A percentile compares a stretch with the other conserved stretches of the same genome.
Conservation (phyloP, 208 protist genomes). For the Vickermania ingenoplastis region DNA sequence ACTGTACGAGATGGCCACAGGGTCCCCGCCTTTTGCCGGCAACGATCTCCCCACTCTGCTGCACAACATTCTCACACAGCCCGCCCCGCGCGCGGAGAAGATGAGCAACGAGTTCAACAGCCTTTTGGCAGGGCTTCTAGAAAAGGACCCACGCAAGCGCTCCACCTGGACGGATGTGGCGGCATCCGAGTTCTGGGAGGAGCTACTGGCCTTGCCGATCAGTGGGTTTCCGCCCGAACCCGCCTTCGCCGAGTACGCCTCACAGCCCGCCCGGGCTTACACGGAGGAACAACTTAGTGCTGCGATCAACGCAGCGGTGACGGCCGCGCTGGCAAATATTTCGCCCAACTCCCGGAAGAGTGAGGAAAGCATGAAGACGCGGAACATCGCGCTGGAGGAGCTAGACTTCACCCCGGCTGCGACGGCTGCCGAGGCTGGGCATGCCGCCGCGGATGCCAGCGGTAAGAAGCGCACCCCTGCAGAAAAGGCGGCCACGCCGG, state of each 20-base stretch:
- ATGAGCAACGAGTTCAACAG: slow-evolving; percentile 51
- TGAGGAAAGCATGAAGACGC: not conserved
- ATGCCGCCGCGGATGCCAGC: not conserved
- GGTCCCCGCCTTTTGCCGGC: slow-evolving; percentile 92
- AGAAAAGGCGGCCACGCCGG: not conserved
- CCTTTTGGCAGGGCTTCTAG: slow-evolving; percentile 52
- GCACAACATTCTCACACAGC: slow-evolving; percentile 68
- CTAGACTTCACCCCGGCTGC: slow-evolving; percentile 40
- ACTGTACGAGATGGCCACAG: slow-evolving; percentile 86
- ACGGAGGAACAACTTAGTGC: not conserved
- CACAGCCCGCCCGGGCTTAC: not conserved
- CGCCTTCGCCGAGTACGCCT: slow-evolving; percentile 45
- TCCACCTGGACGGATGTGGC: slow-evolving; percentile 72
- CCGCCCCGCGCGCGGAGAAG: slow-evolving; percentile 18
- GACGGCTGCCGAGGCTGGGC: not conserved
- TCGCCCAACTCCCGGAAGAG: not conserved
- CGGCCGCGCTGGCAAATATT: not conserved
- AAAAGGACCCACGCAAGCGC: slow-evolving; percentile 75
- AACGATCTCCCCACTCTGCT: slow-evolving; percentile 87
- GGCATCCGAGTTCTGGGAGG: slow-evolving; percentile 76
- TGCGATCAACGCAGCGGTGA: not conserved
- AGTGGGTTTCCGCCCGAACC: slow-evolving; percentile 38
- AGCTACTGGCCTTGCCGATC: slow-evolving; percentile 17
- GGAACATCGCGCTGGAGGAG: slow-evolving; percentile 25
- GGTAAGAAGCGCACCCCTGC: not conserved